phyloP scores from a whole-genome alignment of 768 basidiomycete genomes.

The Boletus speciosus region DNA sequence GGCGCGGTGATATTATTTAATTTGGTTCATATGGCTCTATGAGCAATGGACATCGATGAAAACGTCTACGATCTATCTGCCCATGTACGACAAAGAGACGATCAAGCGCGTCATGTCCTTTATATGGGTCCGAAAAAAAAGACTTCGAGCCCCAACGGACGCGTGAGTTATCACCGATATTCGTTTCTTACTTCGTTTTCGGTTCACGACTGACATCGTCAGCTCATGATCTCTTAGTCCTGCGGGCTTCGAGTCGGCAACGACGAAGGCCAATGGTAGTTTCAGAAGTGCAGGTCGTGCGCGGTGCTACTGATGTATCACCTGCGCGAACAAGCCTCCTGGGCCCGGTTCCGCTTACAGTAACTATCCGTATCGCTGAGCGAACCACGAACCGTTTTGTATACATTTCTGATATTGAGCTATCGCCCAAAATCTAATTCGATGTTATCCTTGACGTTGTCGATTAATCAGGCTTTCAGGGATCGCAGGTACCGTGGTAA shows the following conservation, averaged over 20 bases:
- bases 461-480: no score
- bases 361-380: no score
- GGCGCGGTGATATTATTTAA: no score
- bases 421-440: background rate
- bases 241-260: background rate
- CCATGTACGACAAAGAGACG: background rate
- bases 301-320: background rate
- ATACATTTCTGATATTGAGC: background rate
- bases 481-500: no score
- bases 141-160: conserved; percentile 10
- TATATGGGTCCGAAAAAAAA: conserved; percentile 5
- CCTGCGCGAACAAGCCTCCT: background rate
- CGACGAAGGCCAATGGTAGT: background rate
- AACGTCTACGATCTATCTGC: background rate
- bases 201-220: background rate
- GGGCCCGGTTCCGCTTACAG: background rate
- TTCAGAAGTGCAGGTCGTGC: background rate
- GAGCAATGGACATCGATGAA: no score
- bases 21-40: no score
- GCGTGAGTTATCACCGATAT: conserved; percentile 2
- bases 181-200: no score
- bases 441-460: background rate
- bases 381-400: background rate
- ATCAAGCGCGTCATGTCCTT: background rate
- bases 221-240: background rate